Conservation (phyloP, 2,329 filamentous ascomycete genomes). For the Escovopsis weberi region DNA sequence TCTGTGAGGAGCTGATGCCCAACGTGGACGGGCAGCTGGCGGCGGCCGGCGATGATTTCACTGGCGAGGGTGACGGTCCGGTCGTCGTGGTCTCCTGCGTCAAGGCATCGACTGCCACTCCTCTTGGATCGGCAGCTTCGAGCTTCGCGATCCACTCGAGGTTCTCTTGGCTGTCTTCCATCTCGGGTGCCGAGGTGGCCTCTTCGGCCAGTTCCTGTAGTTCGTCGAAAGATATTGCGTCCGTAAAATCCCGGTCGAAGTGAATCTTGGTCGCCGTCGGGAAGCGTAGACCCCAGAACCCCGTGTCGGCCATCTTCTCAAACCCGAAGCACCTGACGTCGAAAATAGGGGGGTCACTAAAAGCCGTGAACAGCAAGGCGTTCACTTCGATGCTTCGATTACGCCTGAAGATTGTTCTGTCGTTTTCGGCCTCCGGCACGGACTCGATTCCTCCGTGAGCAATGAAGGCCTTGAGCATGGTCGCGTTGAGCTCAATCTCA, state of each 20-base stretch:
- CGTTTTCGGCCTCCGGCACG: slow-evolving; percentile 24
- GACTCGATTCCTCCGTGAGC: slow-evolving; percentile 29
- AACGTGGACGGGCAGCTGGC: slow-evolving; percentile 5
- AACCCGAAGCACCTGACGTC: slow-evolving; percentile 72
- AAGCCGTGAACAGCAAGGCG: slow-evolving; percentile 36
- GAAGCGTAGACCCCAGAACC: slow-evolving; percentile 64
- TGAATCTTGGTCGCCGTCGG: slow-evolving; percentile 65
- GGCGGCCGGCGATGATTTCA: slow-evolving; percentile 11
- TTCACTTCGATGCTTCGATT: slow-evolving; percentile 28
- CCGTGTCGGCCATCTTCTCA: slow-evolving; percentile 52
- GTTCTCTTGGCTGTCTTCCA: slow-evolving; percentile 46
- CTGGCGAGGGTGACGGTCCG: slow-evolving; percentile 20
- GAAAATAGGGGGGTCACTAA: slow-evolving; percentile 58
- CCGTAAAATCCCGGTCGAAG: slow-evolving; percentile 54
- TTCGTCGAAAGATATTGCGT: slow-evolving; percentile 54
- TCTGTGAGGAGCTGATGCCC: no score
- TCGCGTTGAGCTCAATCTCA: slow-evolving; percentile 39
- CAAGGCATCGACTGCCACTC: slow-evolving; percentile 24
- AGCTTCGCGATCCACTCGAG: slow-evolving; percentile 45
- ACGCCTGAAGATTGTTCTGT: slow-evolving; percentile 30
- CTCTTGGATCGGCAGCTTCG: slow-evolving; percentile 37
- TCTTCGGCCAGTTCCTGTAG: slow-evolving; percentile 51
- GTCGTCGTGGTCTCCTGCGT: slow-evolving; percentile 32
- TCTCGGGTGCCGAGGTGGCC: slow-evolving; percentile 32
- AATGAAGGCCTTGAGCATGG: slow-evolving; percentile 36